Evolutionary conservation across 331 rosid species (phyloP), one percentile per base, ranked within the genome.

Genomic region (Saraca asoca): DNA sequence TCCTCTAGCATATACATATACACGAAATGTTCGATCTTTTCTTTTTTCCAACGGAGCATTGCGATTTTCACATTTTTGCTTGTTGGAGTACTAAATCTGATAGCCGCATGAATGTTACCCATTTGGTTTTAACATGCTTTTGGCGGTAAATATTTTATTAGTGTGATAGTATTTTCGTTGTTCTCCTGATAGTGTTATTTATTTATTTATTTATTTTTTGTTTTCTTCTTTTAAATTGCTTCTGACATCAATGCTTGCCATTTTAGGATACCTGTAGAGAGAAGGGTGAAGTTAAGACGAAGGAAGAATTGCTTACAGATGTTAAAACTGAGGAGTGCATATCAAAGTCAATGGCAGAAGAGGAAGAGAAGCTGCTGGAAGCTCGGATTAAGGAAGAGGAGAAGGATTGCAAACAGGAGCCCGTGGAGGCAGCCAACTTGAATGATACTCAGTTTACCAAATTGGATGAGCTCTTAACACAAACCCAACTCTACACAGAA

Each of bases 391-490:
- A 83, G 79, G 91, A 85, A 76, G 98, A 85, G 66, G 85, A 78
- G 60, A 77, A 13, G 10, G 77, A 71, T 38, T 10, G 7, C 1
- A 68, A 56, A 53, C 62, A 49, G 45, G 78, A 51, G 55, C 37
- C 76, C 15, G 78, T 59, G 39, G 81, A 49, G 67, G 70, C 83
- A 1, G 68, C 75, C 5, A 34, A 58, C 51, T 78, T 94, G 71
- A 80, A 71, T 74, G 89, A 86, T 12, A 64, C 79, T 5, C 96
- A 90, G 77, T 90, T 85, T 60, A 82, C 80, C 80, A 94, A 88
- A 66, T 75, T 94, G 83, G 97, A 94, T 61, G 99, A 94, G 80
- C 96, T 94, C 58, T 71, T 94, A 38, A 86, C 89, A 0, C 95
- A 90, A 72, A 90, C 99, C 3, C 95, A 94, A 68, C 77, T 94